Percentiles rank a stretch among this genome's conserved stretches.
Conservation (phyloP, 352 stramenopile genomes). For the Phytophthora rubi region DNA sequence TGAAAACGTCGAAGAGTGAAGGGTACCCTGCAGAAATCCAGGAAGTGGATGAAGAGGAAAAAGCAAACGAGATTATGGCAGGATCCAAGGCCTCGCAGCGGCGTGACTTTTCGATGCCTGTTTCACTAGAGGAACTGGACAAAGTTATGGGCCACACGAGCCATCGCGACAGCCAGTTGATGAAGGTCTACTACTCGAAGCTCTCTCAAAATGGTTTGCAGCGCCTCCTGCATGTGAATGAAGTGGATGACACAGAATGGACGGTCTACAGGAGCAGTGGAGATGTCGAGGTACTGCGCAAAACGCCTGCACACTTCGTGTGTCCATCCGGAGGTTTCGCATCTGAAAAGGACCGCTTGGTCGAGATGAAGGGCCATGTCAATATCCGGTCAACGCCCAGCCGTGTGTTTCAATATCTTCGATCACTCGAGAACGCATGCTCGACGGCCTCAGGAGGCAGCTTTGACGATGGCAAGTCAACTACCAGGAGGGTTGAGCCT, state of each 20-base stretch:
- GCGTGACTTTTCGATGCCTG: slow-evolving; percentile 27
- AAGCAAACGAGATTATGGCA: slow-evolving; percentile 21
- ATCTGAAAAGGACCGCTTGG: slow-evolving; percentile 53
- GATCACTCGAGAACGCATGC: slow-evolving; percentile 55
- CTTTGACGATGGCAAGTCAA: slow-evolving; percentile 39
- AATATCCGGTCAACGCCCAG: slow-evolving; percentile 50
- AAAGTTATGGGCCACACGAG: slow-evolving; percentile 62
- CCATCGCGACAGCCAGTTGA: slow-evolving; percentile 73
- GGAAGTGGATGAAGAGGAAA: slow-evolving; percentile 41
- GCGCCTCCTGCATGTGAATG: slow-evolving; percentile 53
- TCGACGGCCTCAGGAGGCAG: slow-evolving; percentile 27
- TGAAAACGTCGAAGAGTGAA: slow-evolving; percentile 60
- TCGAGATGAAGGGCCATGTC: slow-evolving; percentile 81
- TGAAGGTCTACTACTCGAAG: slow-evolving; percentile 78
- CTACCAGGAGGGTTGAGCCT: slow-evolving; percentile 64
- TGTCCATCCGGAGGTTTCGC: slow-evolving; percentile 29
- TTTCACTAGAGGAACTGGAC: slow-evolving; percentile 62
- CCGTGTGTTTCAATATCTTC: slow-evolving; percentile 69
- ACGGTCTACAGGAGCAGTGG: slow-evolving; percentile 41
- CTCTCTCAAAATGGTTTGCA: slow-evolving; percentile 66
- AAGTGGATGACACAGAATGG: slow-evolving; percentile 49
- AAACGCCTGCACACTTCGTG: slow-evolving; percentile 43
- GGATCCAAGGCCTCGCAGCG: slow-evolving; percentile 25
- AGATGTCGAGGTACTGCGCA: slow-evolving; percentile 50
- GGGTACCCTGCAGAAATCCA: slow-evolving; percentile 38